Evolutionary conservation across 306 rosid species (phyloP).

Genomic region (Alnus rubra): DNA sequence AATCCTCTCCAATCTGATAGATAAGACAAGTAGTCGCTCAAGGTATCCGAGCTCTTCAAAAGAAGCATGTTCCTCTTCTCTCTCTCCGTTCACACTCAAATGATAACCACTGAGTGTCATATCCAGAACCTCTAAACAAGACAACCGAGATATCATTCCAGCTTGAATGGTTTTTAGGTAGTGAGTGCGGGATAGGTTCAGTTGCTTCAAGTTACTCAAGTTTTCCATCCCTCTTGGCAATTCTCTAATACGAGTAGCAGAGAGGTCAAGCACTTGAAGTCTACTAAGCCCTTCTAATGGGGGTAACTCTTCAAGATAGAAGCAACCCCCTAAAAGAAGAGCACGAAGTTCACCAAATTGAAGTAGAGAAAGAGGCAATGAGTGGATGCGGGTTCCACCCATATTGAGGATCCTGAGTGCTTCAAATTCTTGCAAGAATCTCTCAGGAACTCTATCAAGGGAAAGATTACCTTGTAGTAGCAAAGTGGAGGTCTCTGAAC

Average conservation of each 20-base stretch:
- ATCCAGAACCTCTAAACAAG: constrained; percentile 1
- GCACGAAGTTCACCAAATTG: constrained; percentile 24
- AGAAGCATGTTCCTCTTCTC: not conserved
- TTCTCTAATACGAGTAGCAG: not conserved
- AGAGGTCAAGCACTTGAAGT: constrained; percentile 15
- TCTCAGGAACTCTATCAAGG: constrained; percentile 1
- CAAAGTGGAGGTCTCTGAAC: constrained; percentile 4
- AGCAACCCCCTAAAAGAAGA: constrained; percentile 24
- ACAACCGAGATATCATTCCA: not conserved
- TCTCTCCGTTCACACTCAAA: not conserved
- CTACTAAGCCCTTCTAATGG: constrained; percentile 13
- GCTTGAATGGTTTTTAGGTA: constrained; percentile 6
- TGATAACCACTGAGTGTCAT: not conserved
- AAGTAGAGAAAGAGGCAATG: constrained; percentile 27
- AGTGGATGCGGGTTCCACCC: not conserved
- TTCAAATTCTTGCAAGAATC: constrained; percentile 9
- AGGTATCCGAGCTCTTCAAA: constrained; percentile 21
- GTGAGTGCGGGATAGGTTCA: not conserved
- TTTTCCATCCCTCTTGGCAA: not conserved
- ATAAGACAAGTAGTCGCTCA: constrained; percentile 2
- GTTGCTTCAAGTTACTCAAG: not conserved
- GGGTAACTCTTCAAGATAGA: constrained; percentile 9
- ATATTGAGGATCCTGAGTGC: constrained; percentile 20
- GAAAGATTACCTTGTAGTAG: constrained; percentile 19
- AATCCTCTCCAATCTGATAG: constrained; percentile 17